Evolutionary conservation across 2,329 filamentous ascomycete species (phyloP), one percentile per base, ranked within the genome.

Genomic region (Diaporthe capsici): DNA sequence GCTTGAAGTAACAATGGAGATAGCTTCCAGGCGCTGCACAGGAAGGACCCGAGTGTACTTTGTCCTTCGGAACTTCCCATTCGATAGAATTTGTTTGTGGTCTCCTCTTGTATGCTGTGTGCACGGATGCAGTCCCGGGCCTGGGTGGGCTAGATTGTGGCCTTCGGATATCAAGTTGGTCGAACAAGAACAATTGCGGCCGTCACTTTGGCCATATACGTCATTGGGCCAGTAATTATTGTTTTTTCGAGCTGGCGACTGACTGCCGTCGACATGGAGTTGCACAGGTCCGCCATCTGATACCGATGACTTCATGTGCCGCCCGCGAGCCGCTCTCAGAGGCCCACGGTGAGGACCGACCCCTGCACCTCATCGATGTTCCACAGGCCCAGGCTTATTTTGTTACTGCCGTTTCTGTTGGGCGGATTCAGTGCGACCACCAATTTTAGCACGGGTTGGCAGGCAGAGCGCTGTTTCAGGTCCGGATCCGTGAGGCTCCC

Each of bases 281-380:
- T 53, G 47, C 49, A 39, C 65, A 39, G 37, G 12, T 6, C 8
- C 47, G 8, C 13, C 4, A 2, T 42, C 49, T 42, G 49, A 28
- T 12, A 53, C 65, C 22, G n/a, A 55, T 70, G 65, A 55, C 34
- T 70, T 70, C 65, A 70, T 55, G n/a, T 42, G 65, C 65, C 65
- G 34, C 65, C 61, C 42, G 20, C 6, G 3, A 49, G 61, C 25
- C 17, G 61, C 61, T 47, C 20, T 42, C 31, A 12, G 47, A 25
- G 65, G 65, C 65, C 65, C 22, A 39, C 20, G n/a, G n/a, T 1
- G 34, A 20, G 2, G 65, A 22, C 65, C 65, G n/a, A 22, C 15
- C 28, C 49, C 49, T 22, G 34, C 34, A 28, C 65, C 28, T 55
- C 49, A 13, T 55, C 25, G 34, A 39, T 8, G 65, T 70, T 42